These are phyloP conservation scores for Eucommia ulmoides DNA, from an alignment of 257 asterid species.

Conservation along the genomic window DNA sequence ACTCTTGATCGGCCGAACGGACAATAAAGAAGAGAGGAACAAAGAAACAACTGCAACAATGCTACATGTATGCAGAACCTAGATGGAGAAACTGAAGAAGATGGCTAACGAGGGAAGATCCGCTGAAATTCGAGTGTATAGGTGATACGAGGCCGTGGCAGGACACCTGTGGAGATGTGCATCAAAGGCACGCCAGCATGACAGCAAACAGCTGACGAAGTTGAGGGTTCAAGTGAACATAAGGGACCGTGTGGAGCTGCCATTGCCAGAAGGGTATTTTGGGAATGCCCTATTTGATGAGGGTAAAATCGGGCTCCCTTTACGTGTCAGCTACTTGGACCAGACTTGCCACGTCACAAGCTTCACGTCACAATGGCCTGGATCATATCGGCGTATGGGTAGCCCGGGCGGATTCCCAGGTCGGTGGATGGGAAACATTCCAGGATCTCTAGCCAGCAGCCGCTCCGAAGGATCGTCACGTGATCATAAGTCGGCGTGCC, in stretches of 20 bases:
- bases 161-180: slow-evolving; percentile 47
- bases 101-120: slow-evolving; percentile 15
- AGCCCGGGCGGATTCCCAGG: no score
- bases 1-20: slow-evolving; percentile 15
- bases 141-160: slow-evolving; percentile 38
- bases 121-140: slow-evolving; percentile 11
- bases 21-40: slow-evolving; percentile 14
- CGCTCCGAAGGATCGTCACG: no score
- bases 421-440: no score
- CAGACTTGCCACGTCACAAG: no score
- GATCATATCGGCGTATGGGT: no score
- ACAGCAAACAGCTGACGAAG: slow-evolving; percentile 24
- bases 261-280: slow-evolving; percentile 36
- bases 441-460: no score
- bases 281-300: slow-evolving; percentile 42
- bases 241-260: slow-evolving; percentile 31
- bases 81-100: slow-evolving; percentile 22
- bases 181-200: slow-evolving; percentile 30
- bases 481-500: no score
- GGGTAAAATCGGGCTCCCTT: no score
- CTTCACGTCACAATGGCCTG: no score
- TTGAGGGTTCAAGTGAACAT: slow-evolving; percentile 34
- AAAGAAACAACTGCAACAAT: slow-evolving; percentile 15
- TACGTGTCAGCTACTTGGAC: no score
- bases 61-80: slow-evolving; percentile 22